These are phyloP conservation scores for Calonectria hawksworthii DNA, from an alignment of 2,329 filamentous ascomycete species.

Conservation along the genomic window DNA sequence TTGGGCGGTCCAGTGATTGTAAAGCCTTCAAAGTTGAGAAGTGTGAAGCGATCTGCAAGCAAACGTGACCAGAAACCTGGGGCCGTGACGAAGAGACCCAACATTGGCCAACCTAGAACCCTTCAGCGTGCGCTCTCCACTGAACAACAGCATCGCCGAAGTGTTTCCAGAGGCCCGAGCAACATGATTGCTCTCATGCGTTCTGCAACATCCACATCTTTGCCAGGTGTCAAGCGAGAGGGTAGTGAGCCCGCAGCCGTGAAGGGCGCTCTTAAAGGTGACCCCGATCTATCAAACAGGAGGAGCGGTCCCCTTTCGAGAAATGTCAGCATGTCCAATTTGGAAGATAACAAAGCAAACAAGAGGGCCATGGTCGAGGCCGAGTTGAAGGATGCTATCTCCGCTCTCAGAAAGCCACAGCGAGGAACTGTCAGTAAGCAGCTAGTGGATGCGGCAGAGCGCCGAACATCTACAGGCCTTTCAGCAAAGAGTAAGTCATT, in stretches of 20 bases:
- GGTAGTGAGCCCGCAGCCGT: slow-evolving; percentile 70
- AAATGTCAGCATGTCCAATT: slow-evolving; percentile 63
- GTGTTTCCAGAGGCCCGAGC: slow-evolving; percentile 69
- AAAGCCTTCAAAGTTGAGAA: slow-evolving; percentile 66
- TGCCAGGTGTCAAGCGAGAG: slow-evolving; percentile 77
- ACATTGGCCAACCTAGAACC: slow-evolving; percentile 61
- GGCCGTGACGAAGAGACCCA: slow-evolving; percentile 63
- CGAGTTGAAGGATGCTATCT: slow-evolving; percentile 81
- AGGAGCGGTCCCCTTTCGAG: slow-evolving; percentile 56
- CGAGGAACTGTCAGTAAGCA: slow-evolving; percentile 77
- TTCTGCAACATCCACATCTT: slow-evolving; percentile 74
- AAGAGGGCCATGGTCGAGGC: slow-evolving; percentile 78
- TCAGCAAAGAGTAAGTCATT: slow-evolving; percentile 62
- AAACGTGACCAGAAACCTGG: slow-evolving; percentile 66
- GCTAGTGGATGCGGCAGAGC: slow-evolving; percentile 76
- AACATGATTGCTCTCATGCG: slow-evolving; percentile 75
- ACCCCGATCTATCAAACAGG: slow-evolving; percentile 53
- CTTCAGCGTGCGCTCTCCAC: slow-evolving; percentile 75
- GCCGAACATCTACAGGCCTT: slow-evolving; percentile 64
- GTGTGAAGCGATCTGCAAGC: slow-evolving; percentile 57
- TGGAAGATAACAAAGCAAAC: slow-evolving; percentile 70
- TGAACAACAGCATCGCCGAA: slow-evolving; percentile 67
- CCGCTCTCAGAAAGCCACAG: slow-evolving; percentile 81
- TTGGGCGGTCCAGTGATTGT: slow-evolving; percentile 78
- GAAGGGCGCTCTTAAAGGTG: slow-evolving; percentile 63